Percentiles rank a stretch among this genome's conserved stretches.
These are phyloP conservation scores for Knoxia roxburghii DNA, from an alignment of 257 asterid species.

Conservation along the genomic window DNA sequence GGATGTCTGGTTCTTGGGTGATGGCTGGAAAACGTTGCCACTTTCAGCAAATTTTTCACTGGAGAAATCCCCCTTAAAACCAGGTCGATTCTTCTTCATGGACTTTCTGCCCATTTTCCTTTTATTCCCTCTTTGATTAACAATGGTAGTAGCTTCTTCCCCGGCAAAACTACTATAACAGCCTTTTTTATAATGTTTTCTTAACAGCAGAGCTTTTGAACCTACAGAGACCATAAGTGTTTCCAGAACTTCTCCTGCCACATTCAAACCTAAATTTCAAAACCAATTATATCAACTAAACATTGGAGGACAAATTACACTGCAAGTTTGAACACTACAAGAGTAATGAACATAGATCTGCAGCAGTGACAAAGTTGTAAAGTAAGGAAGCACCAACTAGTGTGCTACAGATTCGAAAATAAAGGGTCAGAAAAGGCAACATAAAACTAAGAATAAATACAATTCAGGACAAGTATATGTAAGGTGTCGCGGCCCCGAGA, in stretches of 20 bases:
- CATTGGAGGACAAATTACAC: too few species aligned
- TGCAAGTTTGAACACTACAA: too few species aligned
- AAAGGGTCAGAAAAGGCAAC: too few species aligned
- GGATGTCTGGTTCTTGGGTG: constrained; percentile 27
- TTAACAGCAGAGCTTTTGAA: constrained; percentile 39
- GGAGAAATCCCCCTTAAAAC: constrained; percentile 32
- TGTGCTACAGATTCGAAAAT: too few species aligned
- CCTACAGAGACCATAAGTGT: constrained; percentile 51
- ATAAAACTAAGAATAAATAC: too few species aligned
- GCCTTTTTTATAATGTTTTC: constrained; percentile 26
- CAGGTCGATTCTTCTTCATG: constrained; percentile 34
- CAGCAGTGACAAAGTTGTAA: too few species aligned
- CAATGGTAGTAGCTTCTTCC: constrained; percentile 29
- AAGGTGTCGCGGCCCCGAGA: too few species aligned
- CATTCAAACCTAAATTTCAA: constrained; percentile 7
- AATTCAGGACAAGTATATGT: too few species aligned
- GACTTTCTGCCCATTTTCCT: constrained; percentile 59
- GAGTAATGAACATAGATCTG: too few species aligned
- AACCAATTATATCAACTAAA: too few species aligned
- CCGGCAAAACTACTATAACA: constrained; percentile 18
- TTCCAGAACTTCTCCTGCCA: neutral
- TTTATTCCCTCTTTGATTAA: constrained; percentile 26
- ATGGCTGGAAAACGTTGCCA: constrained; percentile 25
- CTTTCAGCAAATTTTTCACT: constrained; percentile 28
- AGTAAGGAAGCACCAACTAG: too few species aligned